These are phyloP conservation scores for Aspergillus sclerotiicarbonarius DNA, from an alignment of 495 filamentous ascomycete species.

Conservation along the genomic window DNA sequence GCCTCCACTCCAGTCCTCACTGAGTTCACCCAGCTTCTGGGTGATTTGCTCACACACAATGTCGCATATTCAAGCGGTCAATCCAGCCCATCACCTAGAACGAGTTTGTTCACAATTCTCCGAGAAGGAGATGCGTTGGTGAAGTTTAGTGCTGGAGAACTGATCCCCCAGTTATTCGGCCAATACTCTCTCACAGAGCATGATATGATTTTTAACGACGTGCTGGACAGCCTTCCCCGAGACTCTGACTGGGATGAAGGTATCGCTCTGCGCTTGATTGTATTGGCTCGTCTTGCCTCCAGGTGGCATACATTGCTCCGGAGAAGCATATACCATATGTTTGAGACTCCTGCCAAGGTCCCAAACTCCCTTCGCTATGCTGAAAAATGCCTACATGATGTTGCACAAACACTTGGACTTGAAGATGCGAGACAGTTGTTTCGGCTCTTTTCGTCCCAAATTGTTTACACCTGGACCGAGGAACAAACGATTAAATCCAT, in stretches of 20 bases:
- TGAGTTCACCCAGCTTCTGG: conserved; percentile 62
- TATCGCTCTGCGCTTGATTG: conserved; percentile 77
- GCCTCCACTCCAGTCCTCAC: conserved; percentile 68
- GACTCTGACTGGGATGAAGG: conserved; percentile 73
- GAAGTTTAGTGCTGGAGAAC: conserved; percentile 68
- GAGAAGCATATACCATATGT: conserved; percentile 85
- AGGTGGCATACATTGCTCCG: conserved; percentile 78
- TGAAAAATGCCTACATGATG: conserved; percentile 60
- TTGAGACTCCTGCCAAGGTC: conserved; percentile 77
- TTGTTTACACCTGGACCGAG: conserved; percentile 91
- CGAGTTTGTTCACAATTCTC: conserved; percentile 71
- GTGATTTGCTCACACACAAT: conserved; percentile 61
- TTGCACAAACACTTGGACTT: conserved; percentile 65
- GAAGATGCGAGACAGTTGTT: conserved; percentile 67
- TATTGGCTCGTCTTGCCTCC: conserved; percentile 71
- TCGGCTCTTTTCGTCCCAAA: conserved; percentile 82
- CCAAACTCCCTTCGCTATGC: conserved; percentile 64
- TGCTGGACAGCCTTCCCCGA: conserved; percentile 68
- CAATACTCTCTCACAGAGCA: conserved; percentile 74
- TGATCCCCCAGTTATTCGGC: conserved; percentile 74
- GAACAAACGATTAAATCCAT: conserved; percentile 60
- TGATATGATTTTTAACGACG: conserved; percentile 75
- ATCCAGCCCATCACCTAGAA: conserved; percentile 64
- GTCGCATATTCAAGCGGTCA: conserved; percentile 57
- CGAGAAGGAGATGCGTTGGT: conserved; percentile 64